Base-by-base conservation (phyloP, 169 alveolate species). In the Eimeria brunetti region DNA sequence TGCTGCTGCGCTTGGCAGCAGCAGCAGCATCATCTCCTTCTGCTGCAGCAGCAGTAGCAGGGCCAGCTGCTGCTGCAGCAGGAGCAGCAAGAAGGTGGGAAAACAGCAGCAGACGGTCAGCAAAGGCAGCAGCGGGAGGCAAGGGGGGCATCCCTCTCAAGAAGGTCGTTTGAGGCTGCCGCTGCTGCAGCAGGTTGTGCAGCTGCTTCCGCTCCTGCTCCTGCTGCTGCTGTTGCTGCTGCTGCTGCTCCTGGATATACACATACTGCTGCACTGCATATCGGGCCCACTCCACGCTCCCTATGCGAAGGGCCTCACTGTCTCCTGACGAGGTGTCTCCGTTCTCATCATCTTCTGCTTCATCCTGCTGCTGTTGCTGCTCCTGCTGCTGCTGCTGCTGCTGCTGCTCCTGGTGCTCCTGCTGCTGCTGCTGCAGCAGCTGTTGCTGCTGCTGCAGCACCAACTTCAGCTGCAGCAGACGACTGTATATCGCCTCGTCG, bases 101-200 rank as follows among this genome's bases (percentile, higher is more conserved):
- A 27, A 81, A 81, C 41, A 81, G 89, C 44, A 81, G 89, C 89
- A 81, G 30, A 30, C 89, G 89, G 24, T 81, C 89, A 44, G 89
- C 89, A 49, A 81, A 81, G 14, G 69, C 89, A 16, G 69, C 64
- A 46, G 89, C 49, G 30, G 71, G 89, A 2, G 89, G 89, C 71
- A 81, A 27, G 2, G 69, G 89, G 22, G 71, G 41, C 27, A 81
- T 9, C 22, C 36, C 89, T 27, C 14, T 46, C 4, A 46, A 71
- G 41, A 46, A 8, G 27, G 71, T 11, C 46, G 49, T 33, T 27
- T 46, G 27, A 49, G 36, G n/a, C 49, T 27, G 3, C 24, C 27
- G 27, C 8, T 27, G 8, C 89, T 51, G 89, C 51, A 18, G 24
- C 30, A 20, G 80, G 41, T 14, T 20, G n/a, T 67, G 78, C n/a